These are phyloP conservation scores for Mycena haematopus DNA, from an alignment of 768 basidiomycete genomes.

Conservation along the genomic window DNA sequence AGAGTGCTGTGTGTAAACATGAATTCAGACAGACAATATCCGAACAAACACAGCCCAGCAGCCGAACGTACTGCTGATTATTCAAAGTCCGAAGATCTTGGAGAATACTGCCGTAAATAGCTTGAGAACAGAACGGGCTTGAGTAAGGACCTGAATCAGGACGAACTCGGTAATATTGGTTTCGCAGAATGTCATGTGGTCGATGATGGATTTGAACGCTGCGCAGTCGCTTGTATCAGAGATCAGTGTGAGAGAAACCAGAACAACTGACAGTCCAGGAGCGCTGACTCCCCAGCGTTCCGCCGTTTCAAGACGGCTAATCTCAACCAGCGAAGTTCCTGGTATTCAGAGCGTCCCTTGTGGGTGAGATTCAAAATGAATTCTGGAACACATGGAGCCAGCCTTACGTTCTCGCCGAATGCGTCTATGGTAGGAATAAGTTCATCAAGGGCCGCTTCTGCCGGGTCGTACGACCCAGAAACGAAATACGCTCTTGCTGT, in stretches of 20 bases:
- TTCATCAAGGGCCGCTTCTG: constrained; percentile 81
- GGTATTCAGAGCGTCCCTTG: constrained; percentile 74
- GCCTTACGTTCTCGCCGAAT: constrained; percentile 59
- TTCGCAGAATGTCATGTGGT: constrained; percentile 78
- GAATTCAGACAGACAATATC: not conserved
- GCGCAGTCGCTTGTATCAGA: constrained; percentile 33
- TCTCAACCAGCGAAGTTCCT: constrained; percentile 88
- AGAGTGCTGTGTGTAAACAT: constrained; percentile 54
- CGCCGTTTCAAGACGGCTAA: constrained; percentile 74
- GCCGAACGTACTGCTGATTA: constrained; percentile 65
- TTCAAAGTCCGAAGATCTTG: constrained; percentile 76
- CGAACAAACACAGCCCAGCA: constrained; percentile 9
- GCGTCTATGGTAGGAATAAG: constrained; percentile 67
- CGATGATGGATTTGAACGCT: constrained; percentile 83
- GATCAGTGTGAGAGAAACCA: constrained; percentile 27
- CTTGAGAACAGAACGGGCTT: constrained; percentile 12
- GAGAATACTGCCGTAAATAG: constrained; percentile 57
- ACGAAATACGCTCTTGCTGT: constrained; percentile 83
- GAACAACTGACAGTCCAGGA: constrained; percentile 65
- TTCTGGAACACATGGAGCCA: constrained; percentile 22
- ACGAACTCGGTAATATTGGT: constrained; percentile 75
- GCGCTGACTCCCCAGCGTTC: constrained; percentile 59
- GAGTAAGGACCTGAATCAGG: constrained; percentile 19
- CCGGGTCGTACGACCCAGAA: constrained; percentile 75
- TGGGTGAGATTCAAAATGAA: constrained; percentile 30